A percentile compares a stretch with the other conserved stretches of the same genome.
phyloP scores from a whole-genome alignment of 78 protist species.

The Acrasis kona region DNA sequence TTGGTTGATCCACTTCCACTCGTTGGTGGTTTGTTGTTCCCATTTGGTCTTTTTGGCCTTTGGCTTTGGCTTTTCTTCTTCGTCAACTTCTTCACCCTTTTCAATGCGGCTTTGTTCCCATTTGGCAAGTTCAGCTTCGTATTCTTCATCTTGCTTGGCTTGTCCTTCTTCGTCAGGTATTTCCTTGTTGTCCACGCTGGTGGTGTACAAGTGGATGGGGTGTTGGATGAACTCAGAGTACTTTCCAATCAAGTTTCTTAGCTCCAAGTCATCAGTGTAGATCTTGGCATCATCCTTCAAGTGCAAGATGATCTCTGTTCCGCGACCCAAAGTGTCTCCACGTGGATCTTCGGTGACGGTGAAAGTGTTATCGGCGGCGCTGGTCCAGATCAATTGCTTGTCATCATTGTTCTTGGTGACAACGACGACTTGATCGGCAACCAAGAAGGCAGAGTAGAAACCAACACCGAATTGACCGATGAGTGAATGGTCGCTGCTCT shows the following conservation, averaged over 20 bases:
- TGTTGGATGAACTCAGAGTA: slow-evolving; percentile 83
- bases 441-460: slow-evolving; percentile 97
- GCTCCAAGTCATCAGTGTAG: slow-evolving; percentile 65
- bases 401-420: slow-evolving; percentile 79
- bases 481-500: slow-evolving; percentile 40
- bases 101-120: slow-evolving; percentile 21
- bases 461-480: slow-evolving; percentile 99
- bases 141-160: slow-evolving; percentile 10
- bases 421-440: slow-evolving; percentile 91
- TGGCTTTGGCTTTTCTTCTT: slow-evolving; percentile 49
- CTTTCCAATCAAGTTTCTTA: slow-evolving; percentile 52
- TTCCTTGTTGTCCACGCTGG: slow-evolving; percentile 38
- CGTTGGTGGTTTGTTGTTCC: slow-evolving; percentile 3
- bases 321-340: slow-evolving; percentile 89
- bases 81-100: slow-evolving; percentile 49
- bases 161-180: slow-evolving; percentile 40
- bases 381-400: slow-evolving; percentile 89
- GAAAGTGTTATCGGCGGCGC: slow-evolving; percentile 67
- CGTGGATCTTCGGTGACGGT: slow-evolving; percentile 54
- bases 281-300: slow-evolving; percentile 70
- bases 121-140: slow-evolving; percentile 17
- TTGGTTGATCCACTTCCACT: slow-evolving; percentile 82
- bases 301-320: slow-evolving; percentile 77
- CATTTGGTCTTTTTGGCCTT: slow-evolving; percentile 3
- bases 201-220: slow-evolving; percentile 86